Evolutionary conservation across 345 rosid species (phyloP).

Genomic region (Triadica sebifera): DNA sequence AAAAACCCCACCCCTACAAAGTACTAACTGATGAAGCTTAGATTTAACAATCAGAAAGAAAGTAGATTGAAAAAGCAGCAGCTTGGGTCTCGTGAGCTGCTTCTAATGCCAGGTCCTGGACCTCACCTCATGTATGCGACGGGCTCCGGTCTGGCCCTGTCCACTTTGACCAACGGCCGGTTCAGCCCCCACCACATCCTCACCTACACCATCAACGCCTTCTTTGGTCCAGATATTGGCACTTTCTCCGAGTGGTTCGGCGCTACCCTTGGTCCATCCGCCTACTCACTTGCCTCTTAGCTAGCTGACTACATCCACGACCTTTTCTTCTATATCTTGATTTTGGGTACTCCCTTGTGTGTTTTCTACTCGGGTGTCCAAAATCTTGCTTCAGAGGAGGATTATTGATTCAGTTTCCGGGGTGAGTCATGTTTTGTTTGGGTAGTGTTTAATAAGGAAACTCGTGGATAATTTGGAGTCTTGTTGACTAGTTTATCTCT

Average conservation of each 20-base stretch:
- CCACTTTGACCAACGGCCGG: constrained; percentile 43
- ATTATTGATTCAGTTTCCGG: constrained; percentile 55
- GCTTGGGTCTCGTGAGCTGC: background rate
- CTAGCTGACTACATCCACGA: constrained; percentile 51
- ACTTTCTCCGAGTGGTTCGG: constrained; percentile 71
- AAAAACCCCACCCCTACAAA: too few species aligned
- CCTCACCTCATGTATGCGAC: constrained; percentile 69
- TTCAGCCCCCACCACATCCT: constrained; percentile 63
- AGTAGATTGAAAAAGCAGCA: too few species aligned
- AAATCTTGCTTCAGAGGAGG: constrained; percentile 35
- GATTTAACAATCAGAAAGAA: too few species aligned
- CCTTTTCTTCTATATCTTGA: constrained; percentile 48
- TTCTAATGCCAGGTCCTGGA: constrained; percentile 66
- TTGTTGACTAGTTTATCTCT: background rate
- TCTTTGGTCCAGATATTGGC: constrained; percentile 74
- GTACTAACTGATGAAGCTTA: too few species aligned
- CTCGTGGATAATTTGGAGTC: background rate
- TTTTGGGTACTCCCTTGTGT: constrained; percentile 55
- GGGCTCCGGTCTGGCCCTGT: constrained; percentile 55
- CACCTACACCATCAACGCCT: constrained; percentile 59
- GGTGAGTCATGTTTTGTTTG: constrained; percentile 38
- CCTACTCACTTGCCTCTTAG: constrained; percentile 27
- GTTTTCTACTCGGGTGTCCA: constrained; percentile 52
- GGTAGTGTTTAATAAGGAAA: background rate
- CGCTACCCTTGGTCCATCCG: constrained; percentile 31